Percentiles rank a stretch among this genome's conserved stretches.
phyloP scores from a whole-genome alignment of 2,329 filamentous ascomycete genomes.

The Cladosporium sp. region DNA sequence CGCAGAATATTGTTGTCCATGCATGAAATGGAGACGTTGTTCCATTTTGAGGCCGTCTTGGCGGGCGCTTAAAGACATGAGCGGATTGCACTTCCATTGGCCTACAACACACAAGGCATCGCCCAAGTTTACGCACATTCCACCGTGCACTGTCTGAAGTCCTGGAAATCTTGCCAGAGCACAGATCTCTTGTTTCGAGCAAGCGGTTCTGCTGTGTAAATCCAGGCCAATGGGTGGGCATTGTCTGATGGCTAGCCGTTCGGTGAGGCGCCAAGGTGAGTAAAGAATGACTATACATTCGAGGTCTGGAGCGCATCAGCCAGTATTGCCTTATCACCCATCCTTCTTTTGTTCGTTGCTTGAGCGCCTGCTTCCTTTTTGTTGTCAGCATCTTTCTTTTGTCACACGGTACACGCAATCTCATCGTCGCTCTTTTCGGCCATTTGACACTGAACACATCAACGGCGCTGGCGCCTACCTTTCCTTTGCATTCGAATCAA shows the following conservation, averaged over 20 bases:
- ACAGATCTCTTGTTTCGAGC: conserved; percentile 5
- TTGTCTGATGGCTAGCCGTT: neutral
- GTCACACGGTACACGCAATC: neutral
- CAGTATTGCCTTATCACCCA: neutral
- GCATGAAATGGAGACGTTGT: neutral
- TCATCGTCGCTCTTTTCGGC: too few species aligned
- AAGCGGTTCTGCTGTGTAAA: conserved; percentile 11
- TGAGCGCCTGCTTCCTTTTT: neutral
- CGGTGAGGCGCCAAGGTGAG: conserved; percentile 5
- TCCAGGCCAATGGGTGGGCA: conserved; percentile 4
- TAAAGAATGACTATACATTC: conserved; percentile 3
- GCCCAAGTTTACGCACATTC: neutral
- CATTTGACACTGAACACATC: neutral
- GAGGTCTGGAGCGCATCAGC: neutral
- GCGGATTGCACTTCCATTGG: neutral
- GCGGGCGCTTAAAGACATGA: conserved; percentile 7
- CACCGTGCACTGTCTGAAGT: conserved; percentile 3
- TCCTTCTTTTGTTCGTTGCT: conserved; percentile 1
- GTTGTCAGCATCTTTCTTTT: neutral
- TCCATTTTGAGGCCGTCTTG: neutral
- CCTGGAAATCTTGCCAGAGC: neutral
- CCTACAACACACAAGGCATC: neutral
- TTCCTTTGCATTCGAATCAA: neutral
- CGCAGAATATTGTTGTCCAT: too few species aligned
- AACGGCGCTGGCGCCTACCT: conserved; percentile 8